phyloP scores from a whole-genome alignment of 2,329 filamentous ascomycete genomes.

The Nigrospora sphaerica region DNA sequence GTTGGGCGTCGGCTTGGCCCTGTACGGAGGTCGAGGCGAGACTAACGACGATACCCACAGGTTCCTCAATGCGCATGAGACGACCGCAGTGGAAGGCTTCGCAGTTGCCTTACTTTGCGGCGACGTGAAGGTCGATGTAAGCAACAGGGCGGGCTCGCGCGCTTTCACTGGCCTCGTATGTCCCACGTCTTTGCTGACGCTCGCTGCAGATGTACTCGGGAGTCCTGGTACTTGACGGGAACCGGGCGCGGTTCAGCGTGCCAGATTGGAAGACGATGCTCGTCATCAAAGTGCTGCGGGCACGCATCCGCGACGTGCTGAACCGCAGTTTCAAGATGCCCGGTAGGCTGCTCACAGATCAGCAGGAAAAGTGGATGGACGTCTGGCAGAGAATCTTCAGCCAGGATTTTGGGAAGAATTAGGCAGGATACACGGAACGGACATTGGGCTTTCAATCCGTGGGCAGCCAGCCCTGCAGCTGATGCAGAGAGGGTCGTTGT shows the following conservation, averaged over 20 bases:
- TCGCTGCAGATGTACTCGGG: constrained; percentile 70
- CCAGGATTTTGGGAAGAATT: constrained; percentile 27
- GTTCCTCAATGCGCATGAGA: constrained; percentile 86
- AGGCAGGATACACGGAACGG: neutral
- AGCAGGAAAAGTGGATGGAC: constrained; percentile 68
- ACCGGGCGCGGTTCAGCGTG: constrained; percentile 75
- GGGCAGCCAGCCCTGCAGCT: neutral
- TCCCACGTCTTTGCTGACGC: constrained; percentile 4
- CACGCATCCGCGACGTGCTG: constrained; percentile 68
- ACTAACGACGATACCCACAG: constrained; percentile 24
- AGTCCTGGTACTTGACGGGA: constrained; percentile 79
- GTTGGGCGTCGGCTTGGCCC: constrained; percentile 13
- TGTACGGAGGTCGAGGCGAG: too few species aligned
- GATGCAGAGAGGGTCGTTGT: neutral
- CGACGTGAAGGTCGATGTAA: constrained; percentile 78
- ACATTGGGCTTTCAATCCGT: neutral
- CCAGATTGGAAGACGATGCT: constrained; percentile 87
- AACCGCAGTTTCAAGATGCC: constrained; percentile 63
- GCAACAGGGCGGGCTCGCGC: constrained; percentile 13
- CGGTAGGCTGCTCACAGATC: constrained; percentile 53
- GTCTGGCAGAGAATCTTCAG: constrained; percentile 66
- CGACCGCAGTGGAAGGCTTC: constrained; percentile 72
- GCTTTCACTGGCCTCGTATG: neutral
- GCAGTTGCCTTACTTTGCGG: constrained; percentile 80
- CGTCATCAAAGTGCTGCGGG: constrained; percentile 75